phyloP scores from a whole-genome alignment of 805 yeast species.

The Suhomyces emberorum region DNA sequence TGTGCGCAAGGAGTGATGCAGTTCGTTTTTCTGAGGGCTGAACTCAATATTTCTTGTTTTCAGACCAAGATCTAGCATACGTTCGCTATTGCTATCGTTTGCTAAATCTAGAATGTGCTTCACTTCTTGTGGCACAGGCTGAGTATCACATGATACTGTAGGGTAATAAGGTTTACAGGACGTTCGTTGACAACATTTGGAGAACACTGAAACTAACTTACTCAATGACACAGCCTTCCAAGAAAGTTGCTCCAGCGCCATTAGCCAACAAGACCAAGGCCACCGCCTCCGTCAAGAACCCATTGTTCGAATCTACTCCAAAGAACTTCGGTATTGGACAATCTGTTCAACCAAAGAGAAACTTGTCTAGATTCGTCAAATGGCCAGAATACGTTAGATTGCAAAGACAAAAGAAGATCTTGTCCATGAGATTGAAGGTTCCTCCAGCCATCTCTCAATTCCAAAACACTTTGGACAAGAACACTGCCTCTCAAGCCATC shows the following conservation, averaged over 20 bases:
- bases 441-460: slow-evolving; percentile 98
- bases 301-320: slow-evolving; percentile 63
- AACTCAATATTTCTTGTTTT: too few relatives aligned
- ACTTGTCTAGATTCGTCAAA: slow-evolving; percentile 94
- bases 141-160: slow-evolving; percentile 24
- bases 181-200: slow-evolving; percentile 14
- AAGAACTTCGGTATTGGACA: slow-evolving; percentile 97
- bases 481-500: slow-evolving; percentile 96
- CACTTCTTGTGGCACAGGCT: slow-evolving; percentile 25
- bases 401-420: slow-evolving; percentile 98
- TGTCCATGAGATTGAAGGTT: slow-evolving; percentile 94
- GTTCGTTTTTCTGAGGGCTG: slow-evolving; percentile 1
- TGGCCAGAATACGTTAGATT: slow-evolving; percentile 99
- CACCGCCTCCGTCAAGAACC: slow-evolving; percentile 28
- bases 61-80: not conserved
- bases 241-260: slow-evolving; percentile 48
- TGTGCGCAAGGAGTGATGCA: slow-evolving; percentile 18
- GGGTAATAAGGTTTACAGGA: slow-evolving; percentile 15
- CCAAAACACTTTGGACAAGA: slow-evolving; percentile 94
- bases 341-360: slow-evolving; percentile 90
- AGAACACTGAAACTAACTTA: slow-evolving; percentile 17
- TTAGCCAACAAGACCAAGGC: slow-evolving; percentile 36
- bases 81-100: too few relatives aligned
- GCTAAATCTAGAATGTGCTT: slow-evolving; percentile 11
- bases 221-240: slow-evolving; percentile 21